These are phyloP conservation scores for Paradendryphiella salina DNA, from an alignment of 2,329 filamentous ascomycete species.

Conservation along the genomic window DNA sequence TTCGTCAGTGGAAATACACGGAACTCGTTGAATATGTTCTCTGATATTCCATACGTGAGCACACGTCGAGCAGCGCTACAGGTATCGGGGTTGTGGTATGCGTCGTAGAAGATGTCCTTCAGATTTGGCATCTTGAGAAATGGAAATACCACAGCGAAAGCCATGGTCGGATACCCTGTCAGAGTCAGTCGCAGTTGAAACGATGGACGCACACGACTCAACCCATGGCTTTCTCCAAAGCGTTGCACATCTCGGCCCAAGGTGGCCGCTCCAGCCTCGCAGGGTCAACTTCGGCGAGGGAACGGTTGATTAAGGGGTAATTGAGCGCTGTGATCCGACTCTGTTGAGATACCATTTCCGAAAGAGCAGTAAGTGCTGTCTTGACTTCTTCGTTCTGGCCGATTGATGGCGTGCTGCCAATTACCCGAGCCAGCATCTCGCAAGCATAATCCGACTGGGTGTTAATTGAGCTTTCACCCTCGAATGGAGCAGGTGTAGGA, in stretches of 20 bases:
- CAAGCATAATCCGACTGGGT: conserved; percentile 55
- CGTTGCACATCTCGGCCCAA: conserved; percentile 31
- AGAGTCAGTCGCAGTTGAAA: conserved; percentile 3
- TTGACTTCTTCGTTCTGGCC: conserved; percentile 42
- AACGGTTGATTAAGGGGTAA: conserved; percentile 28
- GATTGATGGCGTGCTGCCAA: conserved; percentile 42
- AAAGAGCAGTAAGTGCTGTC: conserved; percentile 38
- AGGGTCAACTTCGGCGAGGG: conserved; percentile 31
- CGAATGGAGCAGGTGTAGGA: conserved; percentile 45
- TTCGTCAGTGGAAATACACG: conserved; percentile 18
- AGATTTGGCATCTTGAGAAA: conserved; percentile 37
- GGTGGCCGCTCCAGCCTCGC: conserved; percentile 39
- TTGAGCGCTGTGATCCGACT: conserved; percentile 23
- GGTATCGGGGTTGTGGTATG: conserved; percentile 26
- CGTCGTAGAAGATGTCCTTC: conserved; percentile 31
- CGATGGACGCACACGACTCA: conserved; percentile 17
- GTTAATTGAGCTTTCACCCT: conserved; percentile 55
- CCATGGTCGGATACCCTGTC: conserved; percentile 38
- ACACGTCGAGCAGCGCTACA: conserved; percentile 31
- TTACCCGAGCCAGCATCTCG: conserved; percentile 49
- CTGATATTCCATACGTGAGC: conserved; percentile 36
- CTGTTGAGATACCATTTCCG: conserved; percentile 39
- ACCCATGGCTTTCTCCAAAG: conserved; percentile 34
- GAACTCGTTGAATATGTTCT: conserved; percentile 38
- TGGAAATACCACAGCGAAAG: conserved; percentile 38